Evolutionary conservation across 805 yeast species (phyloP).

Genomic region (Saccharomycopsis babjevae): DNA sequence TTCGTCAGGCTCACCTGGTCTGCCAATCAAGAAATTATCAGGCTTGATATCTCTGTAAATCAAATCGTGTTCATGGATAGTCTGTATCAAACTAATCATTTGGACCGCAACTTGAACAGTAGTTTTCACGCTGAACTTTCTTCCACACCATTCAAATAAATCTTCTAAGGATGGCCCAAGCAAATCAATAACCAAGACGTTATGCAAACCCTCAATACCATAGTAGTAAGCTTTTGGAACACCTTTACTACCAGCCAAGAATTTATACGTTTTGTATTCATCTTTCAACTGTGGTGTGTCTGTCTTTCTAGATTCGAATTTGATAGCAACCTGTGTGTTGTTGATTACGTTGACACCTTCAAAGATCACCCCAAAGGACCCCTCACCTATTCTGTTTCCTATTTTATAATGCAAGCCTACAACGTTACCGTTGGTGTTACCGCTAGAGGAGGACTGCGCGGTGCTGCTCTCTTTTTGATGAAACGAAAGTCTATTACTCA

Average conservation of each 20-base stretch:
- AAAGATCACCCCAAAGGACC: conserved; percentile 94
- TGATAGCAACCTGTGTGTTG: conserved; percentile 90
- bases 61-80: conserved; percentile 79
- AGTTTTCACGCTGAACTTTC: conserved; percentile 78
- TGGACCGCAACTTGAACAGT: conserved; percentile 91
- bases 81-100: conserved; percentile 81
- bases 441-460: conserved; percentile 4
- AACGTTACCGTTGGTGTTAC: conserved; percentile 21
- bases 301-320: conserved; percentile 91
- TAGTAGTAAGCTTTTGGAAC: conserved; percentile 96
- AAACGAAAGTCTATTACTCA: conserved; percentile 14
- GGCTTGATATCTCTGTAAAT: conserved; percentile 97
- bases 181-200: conserved; percentile 85
- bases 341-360: conserved; percentile 91
- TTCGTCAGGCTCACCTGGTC: conserved; percentile 75
- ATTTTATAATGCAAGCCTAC: conserved; percentile 95
- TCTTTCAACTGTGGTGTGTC: conserved; percentile 97
- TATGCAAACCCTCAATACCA: conserved; percentile 97
- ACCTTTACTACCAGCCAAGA: conserved; percentile 71
- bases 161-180: conserved; percentile 95
- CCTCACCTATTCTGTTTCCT: conserved; percentile 97
- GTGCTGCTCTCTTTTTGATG: conserved; percentile 4
- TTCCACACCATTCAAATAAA: conserved; percentile 96
- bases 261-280: conserved; percentile 91
- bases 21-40: conserved; percentile 89